phyloP scores from a whole-genome alignment of 192 early-diverging fungal species.

The Umbelopsis sp. region DNA sequence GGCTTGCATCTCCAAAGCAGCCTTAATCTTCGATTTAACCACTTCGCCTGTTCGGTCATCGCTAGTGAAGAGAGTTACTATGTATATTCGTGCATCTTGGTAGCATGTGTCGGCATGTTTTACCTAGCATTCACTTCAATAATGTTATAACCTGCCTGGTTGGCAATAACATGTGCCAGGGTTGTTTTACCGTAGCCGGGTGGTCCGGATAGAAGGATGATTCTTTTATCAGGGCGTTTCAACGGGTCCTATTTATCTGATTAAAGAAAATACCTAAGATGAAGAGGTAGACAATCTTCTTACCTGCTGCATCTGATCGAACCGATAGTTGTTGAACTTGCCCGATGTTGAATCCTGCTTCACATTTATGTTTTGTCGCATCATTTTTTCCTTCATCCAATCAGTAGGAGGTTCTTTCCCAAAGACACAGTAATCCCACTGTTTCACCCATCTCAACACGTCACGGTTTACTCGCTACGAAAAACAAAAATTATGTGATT shows the following conservation, averaged over 20 bases:
- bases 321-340: conserved; percentile 3
- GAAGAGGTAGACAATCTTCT: too few species aligned
- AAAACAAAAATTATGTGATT: not conserved
- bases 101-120: conserved; percentile 19
- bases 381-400: conserved; percentile 26
- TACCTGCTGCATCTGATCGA: conserved; percentile 7
- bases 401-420: conserved; percentile 36
- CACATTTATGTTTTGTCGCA: conserved; percentile 16
- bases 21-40: conserved; percentile 72
- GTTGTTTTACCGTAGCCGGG: conserved; percentile 98
- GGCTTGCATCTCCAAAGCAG: conserved; percentile 79
- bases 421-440: conserved; percentile 98
- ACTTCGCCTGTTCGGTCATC: conserved; percentile 89
- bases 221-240: conserved; percentile 62
- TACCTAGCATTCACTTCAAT: conserved; percentile 92
- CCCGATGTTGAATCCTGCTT: not conserved
- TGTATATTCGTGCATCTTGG: not conserved
- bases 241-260: conserved; percentile 40
- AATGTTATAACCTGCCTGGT: conserved; percentile 88
- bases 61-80: conserved; percentile 46
- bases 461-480: conserved; percentile 76
- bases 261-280: not conserved
- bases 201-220: conserved; percentile 83
- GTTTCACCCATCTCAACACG: conserved; percentile 92
- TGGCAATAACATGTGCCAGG: conserved; percentile 89